phyloP scores from a whole-genome alignment of 352 stramenopile species.

The Globisporangium heterothallicum region DNA sequence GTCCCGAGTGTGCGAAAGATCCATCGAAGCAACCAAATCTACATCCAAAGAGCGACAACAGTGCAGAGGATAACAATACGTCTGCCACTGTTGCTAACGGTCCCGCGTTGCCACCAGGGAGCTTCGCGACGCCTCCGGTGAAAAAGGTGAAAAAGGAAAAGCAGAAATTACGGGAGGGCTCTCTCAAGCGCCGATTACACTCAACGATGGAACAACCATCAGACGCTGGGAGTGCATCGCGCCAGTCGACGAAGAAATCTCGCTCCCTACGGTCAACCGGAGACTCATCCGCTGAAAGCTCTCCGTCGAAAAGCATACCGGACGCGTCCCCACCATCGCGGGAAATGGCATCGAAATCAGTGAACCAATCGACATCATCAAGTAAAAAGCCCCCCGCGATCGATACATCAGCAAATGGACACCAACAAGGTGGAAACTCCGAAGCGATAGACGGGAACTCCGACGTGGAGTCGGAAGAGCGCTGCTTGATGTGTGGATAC shows the following conservation, averaged over 20 bases:
- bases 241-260: slow-evolving; percentile 45
- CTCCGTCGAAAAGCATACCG: slow-evolving; percentile 21
- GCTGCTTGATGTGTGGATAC: slow-evolving; percentile 75
- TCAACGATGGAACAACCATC: slow-evolving; percentile 14
- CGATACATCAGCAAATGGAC: slow-evolving; percentile 27
- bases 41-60: slow-evolving; percentile 20
- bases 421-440: slow-evolving; percentile 19
- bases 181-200: slow-evolving; percentile 50
- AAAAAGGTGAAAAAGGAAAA: slow-evolving; percentile 61
- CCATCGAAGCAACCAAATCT: slow-evolving; percentile 22
- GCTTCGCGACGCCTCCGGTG: slow-evolving; percentile 7
- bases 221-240: slow-evolving; percentile 11
- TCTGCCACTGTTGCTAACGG: slow-evolving; percentile 11
- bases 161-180: slow-evolving; percentile 41
- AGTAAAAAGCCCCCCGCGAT: slow-evolving; percentile 37
- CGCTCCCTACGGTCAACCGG: slow-evolving; percentile 22
- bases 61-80: slow-evolving; percentile 8
- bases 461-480: slow-evolving; percentile 64
- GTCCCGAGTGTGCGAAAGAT: slow-evolving; percentile 54
- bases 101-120: slow-evolving; percentile 8
- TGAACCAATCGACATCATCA: not conserved
- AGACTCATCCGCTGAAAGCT: slow-evolving; percentile 41
- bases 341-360: slow-evolving; percentile 9
- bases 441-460: slow-evolving; percentile 33
- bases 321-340: slow-evolving; percentile 33